Conservation (phyloP, 106 monocot species). For the Posidonia australis region DNA sequence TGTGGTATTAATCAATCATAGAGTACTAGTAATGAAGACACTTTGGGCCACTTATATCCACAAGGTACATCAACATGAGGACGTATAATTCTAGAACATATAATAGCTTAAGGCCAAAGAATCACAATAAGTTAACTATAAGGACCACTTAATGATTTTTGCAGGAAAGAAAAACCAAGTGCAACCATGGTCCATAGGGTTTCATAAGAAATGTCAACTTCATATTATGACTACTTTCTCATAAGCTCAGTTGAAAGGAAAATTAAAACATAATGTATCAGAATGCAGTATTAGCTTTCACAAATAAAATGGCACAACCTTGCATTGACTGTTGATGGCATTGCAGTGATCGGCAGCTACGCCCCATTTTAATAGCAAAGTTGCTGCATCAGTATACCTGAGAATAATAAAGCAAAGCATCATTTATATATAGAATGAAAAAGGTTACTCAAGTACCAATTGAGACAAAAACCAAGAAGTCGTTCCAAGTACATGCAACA, state of each 20-base stretch:
- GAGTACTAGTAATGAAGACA: too few species aligned
- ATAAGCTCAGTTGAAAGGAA: not conserved
- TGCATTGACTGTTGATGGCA: conserved; percentile 98
- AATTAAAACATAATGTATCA: not conserved
- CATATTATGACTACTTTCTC: too few species aligned
- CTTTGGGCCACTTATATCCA: too few species aligned
- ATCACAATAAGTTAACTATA: too few species aligned
- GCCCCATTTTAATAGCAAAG: conserved; percentile 62
- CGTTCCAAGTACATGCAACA: not conserved
- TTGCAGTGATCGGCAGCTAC: conserved; percentile 82
- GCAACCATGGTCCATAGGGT: too few species aligned
- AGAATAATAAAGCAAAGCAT: not conserved
- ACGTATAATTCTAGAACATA: too few species aligned
- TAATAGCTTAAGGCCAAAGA: too few species aligned
- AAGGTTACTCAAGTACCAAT: not conserved
- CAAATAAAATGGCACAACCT: conserved; percentile 31
- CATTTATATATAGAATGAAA: not conserved
- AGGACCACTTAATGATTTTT: too few species aligned
- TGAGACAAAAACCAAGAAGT: not conserved
- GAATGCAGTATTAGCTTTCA: not conserved
- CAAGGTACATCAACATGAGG: too few species aligned
- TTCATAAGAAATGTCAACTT: too few species aligned
- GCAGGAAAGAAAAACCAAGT: too few species aligned
- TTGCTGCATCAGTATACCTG: conserved; percentile 84
- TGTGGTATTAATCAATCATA: too few species aligned